Evolutionary conservation across 2,329 filamentous ascomycete genomes (phyloP).

Genomic region (Xylariaceae sp.): DNA sequence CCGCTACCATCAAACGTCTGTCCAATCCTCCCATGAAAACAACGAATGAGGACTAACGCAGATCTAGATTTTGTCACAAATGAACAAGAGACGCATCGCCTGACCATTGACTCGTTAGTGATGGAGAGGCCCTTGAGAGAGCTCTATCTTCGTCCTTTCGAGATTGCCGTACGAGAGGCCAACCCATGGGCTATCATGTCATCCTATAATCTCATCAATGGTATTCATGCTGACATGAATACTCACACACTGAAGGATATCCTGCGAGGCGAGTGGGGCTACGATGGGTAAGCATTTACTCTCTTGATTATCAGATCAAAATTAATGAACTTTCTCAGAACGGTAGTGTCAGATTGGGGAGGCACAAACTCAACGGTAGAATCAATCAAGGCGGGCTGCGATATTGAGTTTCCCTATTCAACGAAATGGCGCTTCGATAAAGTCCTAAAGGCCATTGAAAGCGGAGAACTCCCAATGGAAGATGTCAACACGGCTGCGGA

Average conservation of each 20-base stretch:
- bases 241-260: slow-evolving; percentile 61
- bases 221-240: slow-evolving; percentile 66
- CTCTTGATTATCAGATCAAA: not conserved
- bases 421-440: slow-evolving; percentile 64
- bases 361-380: slow-evolving; percentile 63
- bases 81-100: slow-evolving; percentile 58
- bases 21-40: slow-evolving; percentile 11
- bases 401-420: slow-evolving; percentile 65
- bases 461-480: slow-evolving; percentile 54
- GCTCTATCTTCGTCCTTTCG: slow-evolving; percentile 76
- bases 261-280: slow-evolving; percentile 67
- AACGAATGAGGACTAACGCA: slow-evolving; percentile 4
- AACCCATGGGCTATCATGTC: slow-evolving; percentile 75
- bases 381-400: slow-evolving; percentile 61
- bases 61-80: slow-evolving; percentile 31
- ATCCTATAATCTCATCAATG: slow-evolving; percentile 72
- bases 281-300: slow-evolving; percentile 56
- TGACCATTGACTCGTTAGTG: slow-evolving; percentile 69
- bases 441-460: slow-evolving; percentile 58
- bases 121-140: slow-evolving; percentile 71
- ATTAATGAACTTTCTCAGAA: slow-evolving; percentile 45
- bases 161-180: slow-evolving; percentile 73
- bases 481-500: slow-evolving; percentile 65
- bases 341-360: slow-evolving; percentile 66
- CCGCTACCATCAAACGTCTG: slow-evolving; percentile 79